Base-by-base conservation (phyloP, 495 filamentous ascomycete genomes). In the Neurospora hispaniola region DNA sequence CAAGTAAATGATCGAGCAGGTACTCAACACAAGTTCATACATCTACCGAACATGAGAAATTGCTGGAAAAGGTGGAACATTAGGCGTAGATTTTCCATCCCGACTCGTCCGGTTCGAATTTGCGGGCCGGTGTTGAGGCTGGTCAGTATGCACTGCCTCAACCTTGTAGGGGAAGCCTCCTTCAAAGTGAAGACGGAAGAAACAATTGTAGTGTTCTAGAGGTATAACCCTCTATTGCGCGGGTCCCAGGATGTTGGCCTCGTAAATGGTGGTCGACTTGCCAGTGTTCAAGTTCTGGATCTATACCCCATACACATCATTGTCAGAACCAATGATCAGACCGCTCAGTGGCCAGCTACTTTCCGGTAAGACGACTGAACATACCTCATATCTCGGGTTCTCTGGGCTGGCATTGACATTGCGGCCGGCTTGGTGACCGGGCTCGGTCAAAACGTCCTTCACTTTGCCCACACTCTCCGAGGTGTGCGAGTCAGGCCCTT, bases 271-370 rank as follows among this genome's bases (percentile, higher is more conserved):
- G 1, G 81, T 80, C 62, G 75, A 41, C 75, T 83, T 85, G 38
- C 83, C 83, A 0, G 83, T 84, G 74, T 83, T 84, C 39, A 78
- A 73, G 48, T 85, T 85, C 71, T 80, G 71, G 68, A 85, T 84
- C 83, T 84, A 39, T 40, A 68, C 5, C 46, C 20, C 20, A n/a
- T n/a, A 54, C 23, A 20, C 46, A 54, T 23, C 23, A 0, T 23
- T 14, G 70, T 74, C 9, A 74, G 69, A 39, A 44, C 23, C 66
- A 43, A 18, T 6, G 42, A 20, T 40, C 16, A 38, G 4, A 38
- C 35, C 16, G 39, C 40, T 39, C 59, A 16, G 11, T 42, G 5
- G 35, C 18, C 43, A 39, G 35, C 62, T 14, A n/a, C 27, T 66
- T 4, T 72, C 5, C 23, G 12, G 14, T 41, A 40, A 23, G 0